Evolutionary conservation across 805 yeast genomes (phyloP), one percentile per base, ranked within the genome.

Genomic region (Ogataea pini): DNA sequence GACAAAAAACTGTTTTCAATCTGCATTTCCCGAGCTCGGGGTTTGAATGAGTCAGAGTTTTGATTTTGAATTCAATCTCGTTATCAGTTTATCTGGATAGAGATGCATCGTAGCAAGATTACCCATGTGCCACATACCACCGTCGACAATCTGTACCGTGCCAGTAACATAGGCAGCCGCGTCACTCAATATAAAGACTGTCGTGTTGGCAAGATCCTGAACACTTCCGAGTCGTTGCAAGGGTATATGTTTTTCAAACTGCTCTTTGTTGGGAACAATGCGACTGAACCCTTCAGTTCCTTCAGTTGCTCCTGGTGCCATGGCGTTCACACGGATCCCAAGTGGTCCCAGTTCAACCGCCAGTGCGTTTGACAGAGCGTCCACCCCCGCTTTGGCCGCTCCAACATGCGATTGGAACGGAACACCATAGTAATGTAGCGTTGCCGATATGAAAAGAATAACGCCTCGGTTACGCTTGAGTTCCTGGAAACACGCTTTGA

Each of bases 311-410:
- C 98, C 97, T 0, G 98, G 98, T 2, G 97, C 97, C 57, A 91
- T 79, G 60, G 87, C 82, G 65, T 92, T 91, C 39, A 83, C 78
- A 48, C 94, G 78, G 37, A 91, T 77, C 4, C 97, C 97, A 47
- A 88, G 64, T 2, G 97, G 96, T 1, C 97, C 97, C 46, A 89
- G 73, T 68, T 91, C 98, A 5, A 90, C 94, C 1, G 97, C 96
- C 50, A 91, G 69, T 1, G 90, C 85, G 55, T 85, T 83, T 22
- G 89, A 81, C 31, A 91, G 72, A 3, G 97, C 95, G 65, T 92
- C 98, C 36, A 92, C 77, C 20, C 97, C 98, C 1, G 97, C 96
- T 69, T 92, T 92, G 2, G 97, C 97, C 0, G 97, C 97, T 5
- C 91, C 85, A 3, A 90, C 97, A 61, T 92, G 97, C 5, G 82